A percentile compares a stretch with the other conserved stretches of the same genome.
Evolutionary conservation across 768 basidiomycete genomes (phyloP).

Genomic region (Mrakia frigida): DNA sequence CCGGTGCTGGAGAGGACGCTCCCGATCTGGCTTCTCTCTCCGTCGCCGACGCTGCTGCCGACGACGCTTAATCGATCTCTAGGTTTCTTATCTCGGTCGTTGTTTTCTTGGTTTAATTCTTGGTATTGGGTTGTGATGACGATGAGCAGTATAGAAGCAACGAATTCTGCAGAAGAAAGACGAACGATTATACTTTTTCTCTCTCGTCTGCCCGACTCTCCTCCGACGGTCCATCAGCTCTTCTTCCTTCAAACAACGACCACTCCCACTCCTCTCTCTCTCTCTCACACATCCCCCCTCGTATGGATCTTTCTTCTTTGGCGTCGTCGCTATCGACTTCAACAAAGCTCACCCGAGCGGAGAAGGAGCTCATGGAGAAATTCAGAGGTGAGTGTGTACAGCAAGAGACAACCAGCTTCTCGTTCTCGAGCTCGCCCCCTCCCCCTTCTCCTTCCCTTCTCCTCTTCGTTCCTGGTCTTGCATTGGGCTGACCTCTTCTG

Average conservation of each 20-base stretch:
- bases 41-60: neutral
- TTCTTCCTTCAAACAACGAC: neutral
- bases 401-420: no score
- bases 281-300: neutral
- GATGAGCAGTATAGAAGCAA: neutral
- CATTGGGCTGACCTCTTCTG: neutral
- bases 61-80: conserved; percentile 10
- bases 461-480: neutral
- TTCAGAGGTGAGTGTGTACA: conserved; percentile 37
- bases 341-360: conserved; percentile 34
- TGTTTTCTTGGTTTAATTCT: neutral
- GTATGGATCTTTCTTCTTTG: conserved; percentile 37
- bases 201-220: neutral
- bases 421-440: neutral
- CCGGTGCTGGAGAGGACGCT: neutral
- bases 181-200: neutral
- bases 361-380: conserved; percentile 38
- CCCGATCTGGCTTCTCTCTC: neutral
- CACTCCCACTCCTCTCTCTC: neutral
- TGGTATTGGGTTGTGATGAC: neutral
- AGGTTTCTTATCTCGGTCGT: neutral
- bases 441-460: neutral
- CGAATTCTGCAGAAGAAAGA: neutral
- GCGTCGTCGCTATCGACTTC: conserved; percentile 35
- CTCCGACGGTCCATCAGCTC: neutral